Base-by-base conservation (phyloP, 2,329 filamentous ascomycete species). In the Acrodontium crateriforme region DNA sequence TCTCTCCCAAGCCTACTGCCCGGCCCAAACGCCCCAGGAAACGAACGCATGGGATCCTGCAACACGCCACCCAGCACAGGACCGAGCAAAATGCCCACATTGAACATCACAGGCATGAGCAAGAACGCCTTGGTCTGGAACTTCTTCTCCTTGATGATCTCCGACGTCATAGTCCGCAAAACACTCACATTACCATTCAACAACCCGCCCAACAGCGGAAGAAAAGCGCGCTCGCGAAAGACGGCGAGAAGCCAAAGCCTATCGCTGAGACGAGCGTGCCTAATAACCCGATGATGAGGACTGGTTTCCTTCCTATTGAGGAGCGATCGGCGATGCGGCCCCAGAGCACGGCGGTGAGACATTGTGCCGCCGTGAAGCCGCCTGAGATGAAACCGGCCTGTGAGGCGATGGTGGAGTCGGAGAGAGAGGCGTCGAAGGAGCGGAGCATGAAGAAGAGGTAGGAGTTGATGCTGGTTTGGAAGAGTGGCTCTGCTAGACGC, bases 371-470 rank as follows among this genome's bases (percentile, higher is more conserved):
- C 0, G 78, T 84, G 47, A 91, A 91, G 21, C 73, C 74, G 9
- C 77, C 80, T 24, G 80, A 72, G 12, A 91, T 59, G 3, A 89
- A 57, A 19, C 82, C 83, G 1, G 79, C 78, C 49, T 89, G 81
- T 12, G 68, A 65, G 0, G 82, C 71, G 39, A 91, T 83, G 3
- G 67, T 71, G 2, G 65, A 64, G 27, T 74, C 66, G 14, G 54
- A 62, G 3, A 62, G 61, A 16, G 79, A 64, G 9, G 34, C 23
- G 3, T 35, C 31, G 41, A 91, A 87, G 32, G 75, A 87, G 41
- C 71, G 73, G 9, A 92, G 67, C 51, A 87, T 80, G 52, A 85
- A 89, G 55, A 82, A 89, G 62, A 89, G 73, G 53, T 89, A 91
- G 2, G 78, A 69, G 53, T 78, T 67, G 6, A 83, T 53, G 8